These are phyloP conservation scores for Amanita subjunquillea DNA, from an alignment of 768 basidiomycete species.

Conservation along the genomic window DNA sequence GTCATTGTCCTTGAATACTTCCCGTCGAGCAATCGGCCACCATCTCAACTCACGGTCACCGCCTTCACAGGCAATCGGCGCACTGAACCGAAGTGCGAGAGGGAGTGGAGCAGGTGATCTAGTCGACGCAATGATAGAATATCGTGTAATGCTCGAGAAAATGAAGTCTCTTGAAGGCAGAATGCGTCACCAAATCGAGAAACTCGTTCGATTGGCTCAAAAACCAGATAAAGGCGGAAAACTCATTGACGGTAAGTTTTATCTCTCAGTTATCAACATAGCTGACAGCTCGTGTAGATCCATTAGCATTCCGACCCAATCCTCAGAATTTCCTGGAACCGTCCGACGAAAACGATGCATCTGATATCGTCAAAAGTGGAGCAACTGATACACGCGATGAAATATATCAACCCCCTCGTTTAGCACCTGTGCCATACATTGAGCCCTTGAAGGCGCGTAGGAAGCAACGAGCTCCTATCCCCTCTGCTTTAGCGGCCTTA, in stretches of 20 bases:
- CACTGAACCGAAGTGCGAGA: conserved; percentile 37
- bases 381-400: conserved; percentile 23
- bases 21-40: conserved; percentile 63
- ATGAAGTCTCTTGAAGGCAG: conserved; percentile 73
- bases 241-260: conserved; percentile 47
- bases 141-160: conserved; percentile 82
- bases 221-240: conserved; percentile 19
- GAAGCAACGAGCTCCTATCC: conserved; percentile 44
- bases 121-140: conserved; percentile 71
- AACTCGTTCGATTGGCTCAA: conserved; percentile 65
- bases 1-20: conserved; percentile 62
- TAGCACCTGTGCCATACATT: conserved; percentile 83
- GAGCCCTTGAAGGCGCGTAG: conserved; percentile 35
- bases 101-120: conserved; percentile 62
- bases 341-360: conserved; percentile 22
- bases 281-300: conserved; percentile 41
- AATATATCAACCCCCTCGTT: conserved; percentile 76
- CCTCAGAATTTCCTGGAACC: conserved; percentile 57
- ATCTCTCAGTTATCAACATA: background rate
- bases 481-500: conserved; percentile 54
- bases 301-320: conserved; percentile 87
- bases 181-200: conserved; percentile 94
- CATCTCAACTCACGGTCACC: conserved; percentile 41
- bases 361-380: conserved; percentile 9
- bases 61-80: conserved; percentile 42